Percentiles rank a stretch among this genome's conserved stretches.
Evolutionary conservation across 2,329 filamentous ascomycete genomes (phyloP).

Genomic region (Epicoccum nigrum): DNA sequence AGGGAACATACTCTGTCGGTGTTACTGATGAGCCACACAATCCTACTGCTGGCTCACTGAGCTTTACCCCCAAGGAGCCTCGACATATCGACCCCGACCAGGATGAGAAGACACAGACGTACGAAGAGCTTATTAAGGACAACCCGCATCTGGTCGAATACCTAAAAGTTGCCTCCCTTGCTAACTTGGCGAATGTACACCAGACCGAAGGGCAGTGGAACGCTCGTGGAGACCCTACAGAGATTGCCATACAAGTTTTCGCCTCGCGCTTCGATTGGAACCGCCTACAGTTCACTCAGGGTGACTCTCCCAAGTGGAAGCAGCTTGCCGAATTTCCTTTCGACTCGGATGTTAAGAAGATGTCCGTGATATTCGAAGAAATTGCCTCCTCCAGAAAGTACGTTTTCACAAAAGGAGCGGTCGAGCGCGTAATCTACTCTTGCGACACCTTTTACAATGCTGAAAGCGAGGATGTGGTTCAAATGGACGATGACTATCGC

Average conservation of each 20-base stretch:
- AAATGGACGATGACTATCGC: constrained; percentile 60
- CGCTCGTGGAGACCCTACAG: constrained; percentile 56
- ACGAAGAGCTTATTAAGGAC: constrained; percentile 34
- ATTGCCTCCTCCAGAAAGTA: constrained; percentile 47
- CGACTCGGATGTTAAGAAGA: constrained; percentile 75
- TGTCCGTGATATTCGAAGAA: constrained; percentile 69
- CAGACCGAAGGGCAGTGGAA: constrained; percentile 49
- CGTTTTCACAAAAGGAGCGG: constrained; percentile 70
- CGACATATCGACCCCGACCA: constrained; percentile 38
- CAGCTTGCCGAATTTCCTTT: constrained; percentile 70
- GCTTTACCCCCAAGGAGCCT: constrained; percentile 34
- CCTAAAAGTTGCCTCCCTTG: constrained; percentile 46
- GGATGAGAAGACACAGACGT: constrained; percentile 29
- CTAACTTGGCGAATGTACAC: constrained; percentile 59
- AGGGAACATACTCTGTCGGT: constrained; percentile 42
- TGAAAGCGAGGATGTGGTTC: constrained; percentile 45
- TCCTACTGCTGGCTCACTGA: constrained; percentile 39
- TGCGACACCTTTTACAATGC: constrained; percentile 63
- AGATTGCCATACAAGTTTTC: constrained; percentile 77
- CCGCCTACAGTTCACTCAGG: constrained; percentile 53
- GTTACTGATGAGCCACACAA: constrained; percentile 38
- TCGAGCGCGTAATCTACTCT: constrained; percentile 63
- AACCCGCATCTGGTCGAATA: constrained; percentile 41
- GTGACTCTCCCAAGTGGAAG: constrained; percentile 38
- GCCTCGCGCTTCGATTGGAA: constrained; percentile 69